Percentiles rank a stretch among this genome's conserved stretches.
Evolutionary conservation across 148 eudicot species (phyloP).

Genomic region (Fallopia convolvulus): DNA sequence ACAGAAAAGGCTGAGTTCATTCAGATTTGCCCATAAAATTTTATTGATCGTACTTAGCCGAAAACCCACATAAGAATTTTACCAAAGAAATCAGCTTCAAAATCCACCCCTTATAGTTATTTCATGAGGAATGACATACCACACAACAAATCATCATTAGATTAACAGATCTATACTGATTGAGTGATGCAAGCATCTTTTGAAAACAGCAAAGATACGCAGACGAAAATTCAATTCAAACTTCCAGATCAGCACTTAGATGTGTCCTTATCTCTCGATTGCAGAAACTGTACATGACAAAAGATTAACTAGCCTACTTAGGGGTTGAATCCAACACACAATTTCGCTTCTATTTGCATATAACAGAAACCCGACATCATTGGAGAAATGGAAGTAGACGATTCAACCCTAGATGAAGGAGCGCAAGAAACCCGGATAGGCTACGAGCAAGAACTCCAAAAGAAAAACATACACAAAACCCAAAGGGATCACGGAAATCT

Average conservation of each 20-base stretch:
- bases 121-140: neutral
- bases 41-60: neutral
- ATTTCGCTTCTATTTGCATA: neutral
- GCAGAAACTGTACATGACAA: neutral
- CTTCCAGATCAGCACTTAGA: neutral
- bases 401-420: conserved; percentile 3
- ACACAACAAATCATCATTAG: neutral
- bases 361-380: neutral
- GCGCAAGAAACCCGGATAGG: neutral
- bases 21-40: neutral
- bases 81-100: neutral
- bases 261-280: neutral
- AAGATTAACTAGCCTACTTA: neutral
- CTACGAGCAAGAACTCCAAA: neutral
- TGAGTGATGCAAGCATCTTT: conserved; percentile 1
- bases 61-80: neutral
- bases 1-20: neutral
- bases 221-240: neutral
- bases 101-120: neutral
- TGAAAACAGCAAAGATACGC: neutral
- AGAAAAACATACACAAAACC: neutral
- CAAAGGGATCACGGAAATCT: neutral
- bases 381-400: neutral
- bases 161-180: neutral
- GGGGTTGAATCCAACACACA: neutral